phyloP scores from a whole-genome alignment of 2,329 filamentous ascomycete species.

The Colletotrichum liriopes region DNA sequence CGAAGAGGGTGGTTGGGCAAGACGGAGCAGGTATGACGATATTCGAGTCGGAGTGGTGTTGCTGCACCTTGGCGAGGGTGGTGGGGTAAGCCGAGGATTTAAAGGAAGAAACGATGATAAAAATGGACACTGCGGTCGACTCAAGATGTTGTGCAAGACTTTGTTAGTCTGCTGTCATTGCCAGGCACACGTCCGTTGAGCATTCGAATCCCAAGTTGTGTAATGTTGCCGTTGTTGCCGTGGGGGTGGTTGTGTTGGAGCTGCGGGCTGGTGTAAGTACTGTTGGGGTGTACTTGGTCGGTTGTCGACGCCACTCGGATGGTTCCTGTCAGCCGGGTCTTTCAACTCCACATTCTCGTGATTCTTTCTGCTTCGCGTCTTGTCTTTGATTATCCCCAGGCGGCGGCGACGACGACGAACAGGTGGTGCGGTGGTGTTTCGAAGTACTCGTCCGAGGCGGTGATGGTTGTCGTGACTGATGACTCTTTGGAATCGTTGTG shows the following conservation, averaged over 20 bases:
- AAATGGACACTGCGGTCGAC: constrained; percentile 12
- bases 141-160: constrained; percentile 3
- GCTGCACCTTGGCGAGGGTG: constrained; percentile 17
- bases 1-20: constrained; percentile 16
- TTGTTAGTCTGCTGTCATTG: constrained; percentile 34
- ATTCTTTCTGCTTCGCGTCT: neutral
- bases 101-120: neutral
- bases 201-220: constrained; percentile 23
- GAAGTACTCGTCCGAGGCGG: constrained; percentile 11
- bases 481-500: neutral
- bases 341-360: constrained; percentile 33
- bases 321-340: constrained; percentile 23
- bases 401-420: constrained; percentile 8
- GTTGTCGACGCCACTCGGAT: constrained; percentile 22
- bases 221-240: constrained; percentile 32
- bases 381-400: neutral
- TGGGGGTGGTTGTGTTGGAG: constrained; percentile 11
- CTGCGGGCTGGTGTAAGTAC: constrained; percentile 30
- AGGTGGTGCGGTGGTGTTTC: constrained; percentile 25
- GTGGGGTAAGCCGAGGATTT: constrained; percentile 31
- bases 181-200: constrained; percentile 26
- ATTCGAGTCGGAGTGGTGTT: neutral
- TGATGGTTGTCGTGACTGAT: constrained; percentile 23
- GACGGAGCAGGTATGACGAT: constrained; percentile 24
- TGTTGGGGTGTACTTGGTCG: constrained; percentile 15